A percentile compares a stretch with the other conserved stretches of the same genome.
phyloP scores from a whole-genome alignment of 176 grass and related monocot genomes.

The Puya raimondii region DNA sequence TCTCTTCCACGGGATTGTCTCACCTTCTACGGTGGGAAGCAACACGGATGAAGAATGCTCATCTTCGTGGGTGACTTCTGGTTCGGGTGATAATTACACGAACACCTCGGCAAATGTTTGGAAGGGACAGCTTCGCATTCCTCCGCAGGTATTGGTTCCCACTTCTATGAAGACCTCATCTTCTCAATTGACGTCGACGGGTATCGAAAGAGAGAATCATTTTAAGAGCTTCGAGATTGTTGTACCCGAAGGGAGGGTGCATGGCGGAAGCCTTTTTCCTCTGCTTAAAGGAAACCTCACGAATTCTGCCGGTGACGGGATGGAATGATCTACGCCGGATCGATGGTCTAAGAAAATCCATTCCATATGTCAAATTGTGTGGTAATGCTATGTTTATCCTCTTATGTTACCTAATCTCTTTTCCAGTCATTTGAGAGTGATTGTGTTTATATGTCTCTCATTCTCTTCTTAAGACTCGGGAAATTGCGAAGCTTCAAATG shows the following conservation, averaged over 20 bases:
- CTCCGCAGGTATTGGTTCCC: conserved; percentile 60
- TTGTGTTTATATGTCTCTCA: too few species aligned
- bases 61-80: conserved; percentile 38
- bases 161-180: conserved; percentile 41
- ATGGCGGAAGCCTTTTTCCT: conserved; percentile 58
- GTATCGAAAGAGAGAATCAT: conserved; percentile 7
- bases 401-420: too few species aligned
- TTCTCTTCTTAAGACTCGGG: too few species aligned
- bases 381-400: too few species aligned
- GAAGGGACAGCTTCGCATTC: conserved; percentile 40
- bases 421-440: too few species aligned
- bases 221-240: conserved; percentile 3
- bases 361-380: neutral
- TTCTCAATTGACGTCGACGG: conserved; percentile 7
- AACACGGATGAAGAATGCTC: conserved; percentile 21
- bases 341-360: conserved; percentile 1
- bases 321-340: conserved; percentile 20
- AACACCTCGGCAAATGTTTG: conserved; percentile 14
- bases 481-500: too few species aligned
- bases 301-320: conserved; percentile 29
- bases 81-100: conserved; percentile 27
- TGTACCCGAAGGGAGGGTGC: conserved; percentile 55
- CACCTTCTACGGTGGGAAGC: conserved; percentile 17
- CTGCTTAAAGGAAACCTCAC: conserved; percentile 51
- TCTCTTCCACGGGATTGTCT: conserved; percentile 58